Percentiles rank a stretch among this genome's conserved stretches.
phyloP scores from a whole-genome alignment of 2,329 filamentous ascomycete genomes.

The Verticillium isaacii region DNA sequence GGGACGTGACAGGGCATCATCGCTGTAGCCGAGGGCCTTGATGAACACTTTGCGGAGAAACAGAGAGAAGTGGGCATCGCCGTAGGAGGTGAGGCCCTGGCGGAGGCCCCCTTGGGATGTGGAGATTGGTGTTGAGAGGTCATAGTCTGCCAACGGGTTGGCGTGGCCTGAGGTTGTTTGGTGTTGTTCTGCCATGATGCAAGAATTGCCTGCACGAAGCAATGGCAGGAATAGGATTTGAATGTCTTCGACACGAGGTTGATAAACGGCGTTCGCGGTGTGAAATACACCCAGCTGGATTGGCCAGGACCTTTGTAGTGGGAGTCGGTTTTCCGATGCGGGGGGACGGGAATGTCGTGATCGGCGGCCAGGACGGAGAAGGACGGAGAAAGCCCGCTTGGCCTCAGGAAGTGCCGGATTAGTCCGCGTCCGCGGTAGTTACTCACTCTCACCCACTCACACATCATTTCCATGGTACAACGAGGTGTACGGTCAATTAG shows the following conservation, averaged over 20 bases:
- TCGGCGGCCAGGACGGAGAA: not conserved
- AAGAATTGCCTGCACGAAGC: no score
- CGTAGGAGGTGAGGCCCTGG: slow-evolving; percentile 63
- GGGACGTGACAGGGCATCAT: slow-evolving; percentile 64
- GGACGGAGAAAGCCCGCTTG: not conserved
- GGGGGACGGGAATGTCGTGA: not conserved
- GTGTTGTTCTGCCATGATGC: not conserved
- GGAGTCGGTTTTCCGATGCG: not conserved
- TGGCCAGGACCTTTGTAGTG: not conserved
- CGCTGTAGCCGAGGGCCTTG: slow-evolving; percentile 69
- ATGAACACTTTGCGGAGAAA: slow-evolving; percentile 75
- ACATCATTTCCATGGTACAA: no score
- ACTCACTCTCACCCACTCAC: no score
- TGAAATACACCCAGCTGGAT: not conserved
- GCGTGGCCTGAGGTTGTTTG: not conserved
- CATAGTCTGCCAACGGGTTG: slow-evolving; percentile 47
- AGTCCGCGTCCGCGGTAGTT: not conserved
- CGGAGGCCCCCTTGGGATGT: slow-evolving; percentile 48
- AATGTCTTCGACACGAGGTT: not conserved
- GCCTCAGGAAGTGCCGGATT: not conserved
- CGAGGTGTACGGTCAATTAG: no score
- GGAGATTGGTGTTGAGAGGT: slow-evolving; percentile 49
- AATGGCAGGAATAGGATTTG: not conserved
- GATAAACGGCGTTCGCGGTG: not conserved
- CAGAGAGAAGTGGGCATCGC: slow-evolving; percentile 69